phyloP scores from a whole-genome alignment of 495 filamentous ascomycete species.

The Pseudotulostoma volvatum region DNA sequence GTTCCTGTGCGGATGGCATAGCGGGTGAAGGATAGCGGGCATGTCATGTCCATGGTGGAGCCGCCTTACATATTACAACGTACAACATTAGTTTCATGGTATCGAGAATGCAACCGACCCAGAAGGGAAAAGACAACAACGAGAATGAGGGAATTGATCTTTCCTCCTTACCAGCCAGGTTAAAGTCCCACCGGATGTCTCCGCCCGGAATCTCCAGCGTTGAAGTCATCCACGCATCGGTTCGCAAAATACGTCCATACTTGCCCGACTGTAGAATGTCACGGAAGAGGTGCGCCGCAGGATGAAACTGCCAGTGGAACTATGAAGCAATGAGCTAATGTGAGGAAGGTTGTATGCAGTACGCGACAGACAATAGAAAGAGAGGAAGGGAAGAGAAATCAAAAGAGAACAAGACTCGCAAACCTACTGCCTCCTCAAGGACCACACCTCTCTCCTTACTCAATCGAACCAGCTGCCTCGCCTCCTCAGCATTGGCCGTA shows the following conservation, averaged over 20 bases:
- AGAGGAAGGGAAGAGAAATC: too few relatives aligned
- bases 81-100: neutral
- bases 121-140: neutral
- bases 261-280: conserved; percentile 15
- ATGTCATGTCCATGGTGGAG: conserved; percentile 13
- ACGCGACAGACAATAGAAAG: too few relatives aligned
- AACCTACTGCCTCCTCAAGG: conserved; percentile 6
- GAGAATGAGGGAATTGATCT: too few relatives aligned
- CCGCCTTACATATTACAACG: too few relatives aligned
- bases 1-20: conserved; percentile 8
- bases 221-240: conserved; percentile 11
- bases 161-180: conserved; percentile 28
- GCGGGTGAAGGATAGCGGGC: conserved; percentile 12
- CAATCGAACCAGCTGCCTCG: conserved; percentile 10
- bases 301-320: conserved; percentile 28
- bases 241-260: conserved; percentile 14
- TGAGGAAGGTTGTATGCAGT: too few relatives aligned
- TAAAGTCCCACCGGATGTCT: conserved; percentile 40
- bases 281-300: conserved; percentile 20
- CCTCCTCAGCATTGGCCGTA: conserved; percentile 17
- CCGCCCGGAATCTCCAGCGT: conserved; percentile 13
- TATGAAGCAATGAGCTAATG: too few relatives aligned
- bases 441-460: conserved; percentile 4
- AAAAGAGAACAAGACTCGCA: too few relatives aligned
- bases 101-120: neutral